Evolutionary conservation across 2,329 filamentous ascomycete species (phyloP).

Genomic region (Phialophora verrucosa): DNA sequence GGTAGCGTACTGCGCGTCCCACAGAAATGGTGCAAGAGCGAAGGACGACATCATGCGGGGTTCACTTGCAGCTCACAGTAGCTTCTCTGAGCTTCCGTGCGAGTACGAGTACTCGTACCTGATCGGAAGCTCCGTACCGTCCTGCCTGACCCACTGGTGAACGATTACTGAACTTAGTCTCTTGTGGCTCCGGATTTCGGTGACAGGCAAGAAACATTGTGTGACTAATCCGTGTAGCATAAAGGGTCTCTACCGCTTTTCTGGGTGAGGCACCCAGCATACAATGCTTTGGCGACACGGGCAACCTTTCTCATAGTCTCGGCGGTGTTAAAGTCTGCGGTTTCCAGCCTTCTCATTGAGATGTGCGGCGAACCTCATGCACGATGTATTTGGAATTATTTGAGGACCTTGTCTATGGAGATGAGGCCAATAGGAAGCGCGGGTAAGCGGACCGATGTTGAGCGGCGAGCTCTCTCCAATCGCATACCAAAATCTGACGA

Average conservation of each 20-base stretch:
- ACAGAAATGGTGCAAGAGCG: constrained; percentile 2
- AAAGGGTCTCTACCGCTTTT: not conserved
- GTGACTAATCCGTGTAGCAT: not conserved
- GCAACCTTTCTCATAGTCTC: not conserved
- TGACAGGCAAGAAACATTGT: not conserved
- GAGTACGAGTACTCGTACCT: too few relatives aligned
- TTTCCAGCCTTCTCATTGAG: not conserved
- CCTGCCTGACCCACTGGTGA: not conserved
- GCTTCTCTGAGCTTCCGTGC: not conserved
- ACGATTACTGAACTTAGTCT: not conserved
- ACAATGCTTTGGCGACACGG: not conserved
- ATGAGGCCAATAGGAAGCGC: not conserved
- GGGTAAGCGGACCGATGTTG: not conserved
- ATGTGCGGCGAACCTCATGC: not conserved
- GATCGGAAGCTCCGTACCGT: too few relatives aligned
- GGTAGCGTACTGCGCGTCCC: not conserved
- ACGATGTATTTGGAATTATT: constrained; percentile 6
- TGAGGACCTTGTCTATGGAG: constrained; percentile 1
- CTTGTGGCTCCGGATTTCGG: not conserved
- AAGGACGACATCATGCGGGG: constrained; percentile 2
- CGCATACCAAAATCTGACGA: not conserved
- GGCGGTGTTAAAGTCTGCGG: not conserved
- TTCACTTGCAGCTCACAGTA: not conserved
- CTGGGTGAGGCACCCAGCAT: not conserved
- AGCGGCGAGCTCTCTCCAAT: not conserved